Evolutionary conservation across 2,329 filamentous ascomycete genomes (phyloP).

Genomic region (Plectosphaerella plurivora): DNA sequence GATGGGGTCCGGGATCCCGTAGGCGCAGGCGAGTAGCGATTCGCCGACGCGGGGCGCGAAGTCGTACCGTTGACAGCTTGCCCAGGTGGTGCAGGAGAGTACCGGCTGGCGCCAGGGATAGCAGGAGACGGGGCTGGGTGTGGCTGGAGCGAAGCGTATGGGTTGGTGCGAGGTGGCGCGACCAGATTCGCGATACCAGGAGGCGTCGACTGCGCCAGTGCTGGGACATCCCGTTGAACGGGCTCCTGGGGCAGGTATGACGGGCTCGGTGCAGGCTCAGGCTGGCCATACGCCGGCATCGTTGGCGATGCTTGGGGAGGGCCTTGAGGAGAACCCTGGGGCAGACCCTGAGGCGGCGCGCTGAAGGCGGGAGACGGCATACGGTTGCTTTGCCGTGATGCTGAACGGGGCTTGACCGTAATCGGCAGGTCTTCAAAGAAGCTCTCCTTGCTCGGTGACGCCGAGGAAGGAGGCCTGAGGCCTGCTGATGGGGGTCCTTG

Average conservation of each 20-base stretch:
- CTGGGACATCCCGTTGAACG: conserved; percentile 1
- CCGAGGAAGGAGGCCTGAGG: conserved; percentile 28
- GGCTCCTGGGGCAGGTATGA: conserved; percentile 6
- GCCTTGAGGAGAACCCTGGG: conserved; percentile 23
- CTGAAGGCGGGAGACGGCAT: conserved; percentile 37
- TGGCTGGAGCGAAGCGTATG: conserved; percentile 45
- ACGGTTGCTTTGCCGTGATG: conserved; percentile 47
- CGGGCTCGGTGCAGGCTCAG: conserved; percentile 12
- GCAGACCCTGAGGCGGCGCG: conserved; percentile 17
- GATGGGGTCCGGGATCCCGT: conserved; percentile 30
- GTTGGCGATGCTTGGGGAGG: conserved; percentile 21
- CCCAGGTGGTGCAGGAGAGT: conserved; percentile 55
- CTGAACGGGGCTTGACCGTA: conserved; percentile 55
- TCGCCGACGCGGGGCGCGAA: conserved; percentile 31
- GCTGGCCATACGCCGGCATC: conserved; percentile 9
- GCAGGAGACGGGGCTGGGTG: conserved; percentile 24
- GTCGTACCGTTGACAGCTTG: conserved; percentile 33
- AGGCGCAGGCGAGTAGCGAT: conserved; percentile 50
- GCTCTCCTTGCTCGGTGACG: conserved; percentile 35
- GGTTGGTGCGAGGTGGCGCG: conserved; percentile 46
- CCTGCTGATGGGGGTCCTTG: conserved; percentile 22
- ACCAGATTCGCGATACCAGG: conserved; percentile 37
- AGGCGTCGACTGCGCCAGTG: no score
- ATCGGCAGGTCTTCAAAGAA: conserved; percentile 79
- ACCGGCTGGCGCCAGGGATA: conserved; percentile 39